Conservation (phyloP, 345 rosid genomes). For the Sisymbrium irio region DNA sequence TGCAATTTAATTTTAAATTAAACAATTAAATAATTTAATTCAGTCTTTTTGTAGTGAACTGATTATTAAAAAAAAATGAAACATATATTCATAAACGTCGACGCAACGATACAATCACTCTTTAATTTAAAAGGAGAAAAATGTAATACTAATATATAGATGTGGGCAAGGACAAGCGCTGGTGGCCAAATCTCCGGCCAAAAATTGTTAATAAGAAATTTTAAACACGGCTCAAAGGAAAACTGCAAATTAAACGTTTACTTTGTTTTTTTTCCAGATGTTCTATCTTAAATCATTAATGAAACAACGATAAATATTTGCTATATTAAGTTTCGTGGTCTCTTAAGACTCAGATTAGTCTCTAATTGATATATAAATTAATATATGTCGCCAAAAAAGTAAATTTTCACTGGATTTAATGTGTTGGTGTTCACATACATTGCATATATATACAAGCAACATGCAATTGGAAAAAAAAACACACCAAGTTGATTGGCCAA, state of each 20-base stretch:
- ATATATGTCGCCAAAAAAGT: neutral
- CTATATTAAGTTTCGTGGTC: neutral
- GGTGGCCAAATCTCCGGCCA: constrained; percentile 24
- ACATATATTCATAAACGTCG: neutral
- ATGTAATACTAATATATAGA: neutral
- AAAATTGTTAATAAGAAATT: neutral
- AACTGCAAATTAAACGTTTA: neutral
- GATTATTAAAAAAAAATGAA: no score
- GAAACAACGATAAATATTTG: neutral
- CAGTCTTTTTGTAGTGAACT: no score
- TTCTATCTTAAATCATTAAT: neutral
- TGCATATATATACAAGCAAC: neutral
- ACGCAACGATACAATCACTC: constrained; percentile 19
- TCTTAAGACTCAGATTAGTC: neutral
- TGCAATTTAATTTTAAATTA: no score
- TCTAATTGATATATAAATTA: no score
- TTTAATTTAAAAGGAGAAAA: neutral
- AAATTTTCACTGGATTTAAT: no score
- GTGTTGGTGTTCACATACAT: neutral
- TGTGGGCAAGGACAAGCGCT: constrained; percentile 20
- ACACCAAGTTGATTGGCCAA: neutral
- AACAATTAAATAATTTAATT: no score
- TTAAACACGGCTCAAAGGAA: constrained; percentile 1
- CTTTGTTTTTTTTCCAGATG: neutral
- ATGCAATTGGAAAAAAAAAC: neutral